Percentiles rank a stretch among this genome's conserved stretches.
phyloP scores from a whole-genome alignment of 2,329 filamentous ascomycete genomes.

The Aureobasidium mangrovei region DNA sequence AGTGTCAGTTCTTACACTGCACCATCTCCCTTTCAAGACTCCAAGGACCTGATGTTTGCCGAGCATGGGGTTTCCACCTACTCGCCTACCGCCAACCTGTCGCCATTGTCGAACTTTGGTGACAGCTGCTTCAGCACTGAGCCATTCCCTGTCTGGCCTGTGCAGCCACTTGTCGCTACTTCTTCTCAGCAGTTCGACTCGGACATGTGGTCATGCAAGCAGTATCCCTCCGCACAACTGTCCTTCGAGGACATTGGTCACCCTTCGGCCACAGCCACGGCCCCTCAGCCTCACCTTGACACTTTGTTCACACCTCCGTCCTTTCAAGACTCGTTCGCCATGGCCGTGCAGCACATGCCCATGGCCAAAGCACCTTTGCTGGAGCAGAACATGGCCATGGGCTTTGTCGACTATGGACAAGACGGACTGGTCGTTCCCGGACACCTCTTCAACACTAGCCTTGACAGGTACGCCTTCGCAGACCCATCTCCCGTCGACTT shows the following conservation, averaged over 20 bases:
- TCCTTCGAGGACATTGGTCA: not conserved
- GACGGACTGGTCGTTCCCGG: conserved; percentile 10
- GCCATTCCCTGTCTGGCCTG: not conserved
- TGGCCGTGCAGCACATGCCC: not conserved
- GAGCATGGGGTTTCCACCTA: not conserved
- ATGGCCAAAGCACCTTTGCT: not conserved
- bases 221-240: not conserved
- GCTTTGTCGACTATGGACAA: not conserved
- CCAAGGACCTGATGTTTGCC: not conserved
- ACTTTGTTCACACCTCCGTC: not conserved
- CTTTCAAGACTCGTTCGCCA: not conserved
- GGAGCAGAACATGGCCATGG: not conserved
- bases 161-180: not conserved
- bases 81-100: not conserved
- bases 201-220: not conserved
- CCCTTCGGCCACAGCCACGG: not conserved
- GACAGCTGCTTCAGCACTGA: not conserved
- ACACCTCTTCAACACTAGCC: conserved; percentile 1
- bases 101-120: not conserved
- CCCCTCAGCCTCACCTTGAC: not conserved
- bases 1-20: not conserved
- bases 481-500: not conserved
- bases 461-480: not conserved
- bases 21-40: not conserved
- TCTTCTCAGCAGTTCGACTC: not conserved